phyloP scores from a whole-genome alignment of 371 early-diverging fungal species.

The Modicella reniformis region DNA sequence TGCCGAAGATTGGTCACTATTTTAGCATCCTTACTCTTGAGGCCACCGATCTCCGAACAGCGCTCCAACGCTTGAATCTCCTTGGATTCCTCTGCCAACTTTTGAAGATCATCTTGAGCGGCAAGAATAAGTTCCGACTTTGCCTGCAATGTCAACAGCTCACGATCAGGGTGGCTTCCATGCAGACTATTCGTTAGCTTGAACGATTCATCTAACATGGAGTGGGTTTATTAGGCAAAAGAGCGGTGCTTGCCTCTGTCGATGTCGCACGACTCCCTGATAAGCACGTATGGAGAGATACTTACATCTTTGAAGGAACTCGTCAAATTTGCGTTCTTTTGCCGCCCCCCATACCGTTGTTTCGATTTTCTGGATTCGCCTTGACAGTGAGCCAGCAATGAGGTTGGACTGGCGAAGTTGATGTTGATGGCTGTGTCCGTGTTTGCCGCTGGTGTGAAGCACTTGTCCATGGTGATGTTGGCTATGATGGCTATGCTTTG shows the following conservation, averaged over 20 bases:
- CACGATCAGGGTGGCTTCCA: conserved; percentile 62
- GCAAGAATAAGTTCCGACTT: conserved; percentile 66
- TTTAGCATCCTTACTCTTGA: conserved; percentile 43
- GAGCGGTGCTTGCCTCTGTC: no score
- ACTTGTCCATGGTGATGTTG: conserved; percentile 2
- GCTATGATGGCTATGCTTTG: conserved; percentile 4
- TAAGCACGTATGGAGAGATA: not conserved
- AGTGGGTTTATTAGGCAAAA: not conserved
- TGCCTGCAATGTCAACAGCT: conserved; percentile 62
- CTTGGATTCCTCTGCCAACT: conserved; percentile 63
- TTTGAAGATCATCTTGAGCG: conserved; percentile 64
- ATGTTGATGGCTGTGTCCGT: conserved; percentile 9
- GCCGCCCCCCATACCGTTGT: conserved; percentile 24
- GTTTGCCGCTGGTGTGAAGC: not conserved
- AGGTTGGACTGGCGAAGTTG: conserved; percentile 7
- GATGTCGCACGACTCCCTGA: no score
- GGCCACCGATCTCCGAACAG: conserved; percentile 61
- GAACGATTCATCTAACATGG: conserved; percentile 54
- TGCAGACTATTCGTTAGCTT: conserved; percentile 59
- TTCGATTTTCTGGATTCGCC: conserved; percentile 44
- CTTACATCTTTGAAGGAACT: conserved; percentile 68
- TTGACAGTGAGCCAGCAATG: conserved; percentile 44
- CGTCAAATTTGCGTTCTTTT: conserved; percentile 59
- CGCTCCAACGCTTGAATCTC: conserved; percentile 65
- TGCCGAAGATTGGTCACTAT: no score